Base-by-base conservation (phyloP, 768 basidiomycete species). In the Podaxis sp. region DNA sequence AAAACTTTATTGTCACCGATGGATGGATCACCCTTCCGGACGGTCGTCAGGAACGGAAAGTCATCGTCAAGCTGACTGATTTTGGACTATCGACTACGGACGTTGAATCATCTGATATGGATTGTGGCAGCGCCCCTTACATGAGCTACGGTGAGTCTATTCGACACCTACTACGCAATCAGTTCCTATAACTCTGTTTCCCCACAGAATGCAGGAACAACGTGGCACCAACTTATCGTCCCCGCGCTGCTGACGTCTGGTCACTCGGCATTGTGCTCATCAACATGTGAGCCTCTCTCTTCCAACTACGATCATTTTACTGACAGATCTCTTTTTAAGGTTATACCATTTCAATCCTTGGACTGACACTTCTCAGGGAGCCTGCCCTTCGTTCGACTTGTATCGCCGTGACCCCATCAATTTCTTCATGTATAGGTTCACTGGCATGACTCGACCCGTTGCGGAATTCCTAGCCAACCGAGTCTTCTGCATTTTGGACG, bases 271-370 rank as follows among this genome's bases (percentile, higher is more conserved):
- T 99, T 73, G 97, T 99, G 66, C 86, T 99, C 69, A 93, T 99
- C 83, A 99, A 99, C 75, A 96, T 98, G 93, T 92, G 68, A 38
- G 87, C 80, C 15, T 41, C 27, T 53, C 47, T 56, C 60, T 50
- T 57, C 37, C 37, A 38, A 47, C 27, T 55, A 9, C 61, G 29
- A 51, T 58, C 43, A 37, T 68, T 59, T 33, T 55, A 52, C 52
- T 55, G 46, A 62, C 61, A 51, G 19, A 61, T 55, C 63, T 17
- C 52, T 57, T 25, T 37, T 55, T 54, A 68, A 93, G 92, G 92
- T 81, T 98, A 73, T 99, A 98, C 77, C 97, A 99, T 76, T 92
- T 84, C 77, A 98, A 98, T 75, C 96, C 96, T 27, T 99, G 97
- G 97, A 92, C 92, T 50, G 96, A 98, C 72, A 96, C 96, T 1